Conservation (phyloP, 2,329 filamentous ascomycete genomes). For the Penicillium sp. region DNA sequence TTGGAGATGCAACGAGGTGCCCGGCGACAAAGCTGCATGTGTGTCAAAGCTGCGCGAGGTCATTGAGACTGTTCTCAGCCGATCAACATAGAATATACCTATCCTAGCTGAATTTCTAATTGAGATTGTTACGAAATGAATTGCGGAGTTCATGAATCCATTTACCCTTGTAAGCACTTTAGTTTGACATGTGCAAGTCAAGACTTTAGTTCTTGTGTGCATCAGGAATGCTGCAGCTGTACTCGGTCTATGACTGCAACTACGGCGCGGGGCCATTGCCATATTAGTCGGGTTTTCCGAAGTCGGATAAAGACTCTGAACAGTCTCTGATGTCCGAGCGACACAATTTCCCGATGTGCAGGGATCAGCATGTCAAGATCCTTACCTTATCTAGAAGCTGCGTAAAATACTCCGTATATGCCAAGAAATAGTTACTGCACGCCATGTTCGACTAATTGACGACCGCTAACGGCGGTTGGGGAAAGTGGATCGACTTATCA, state of each 20-base stretch:
- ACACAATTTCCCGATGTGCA: no score
- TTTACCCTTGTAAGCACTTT: not conserved
- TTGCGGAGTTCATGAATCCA: not conserved
- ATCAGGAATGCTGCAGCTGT: not conserved
- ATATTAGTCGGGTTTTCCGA: not conserved
- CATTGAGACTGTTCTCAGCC: conserved; percentile 10
- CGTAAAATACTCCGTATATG: no score
- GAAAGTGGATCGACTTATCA: not conserved
- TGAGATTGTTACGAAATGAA: not conserved
- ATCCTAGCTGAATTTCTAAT: not conserved
- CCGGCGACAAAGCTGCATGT: conserved; percentile 3
- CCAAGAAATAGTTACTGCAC: no score
- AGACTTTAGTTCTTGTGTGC: not conserved
- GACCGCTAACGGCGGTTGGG: no score
- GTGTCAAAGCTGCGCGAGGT: conserved; percentile 7
- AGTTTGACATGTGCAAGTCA: not conserved
- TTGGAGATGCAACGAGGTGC: conserved; percentile 42
- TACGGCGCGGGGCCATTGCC: not conserved
- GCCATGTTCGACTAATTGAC: no score
- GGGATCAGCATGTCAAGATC: no score
- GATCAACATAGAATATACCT: not conserved
- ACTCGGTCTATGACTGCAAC: not conserved
- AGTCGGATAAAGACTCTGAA: no score
- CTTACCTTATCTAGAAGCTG: no score
- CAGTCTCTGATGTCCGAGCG: no score